Evolutionary conservation across 306 rosid species (phyloP).

Genomic region (Vigna radiata): DNA sequence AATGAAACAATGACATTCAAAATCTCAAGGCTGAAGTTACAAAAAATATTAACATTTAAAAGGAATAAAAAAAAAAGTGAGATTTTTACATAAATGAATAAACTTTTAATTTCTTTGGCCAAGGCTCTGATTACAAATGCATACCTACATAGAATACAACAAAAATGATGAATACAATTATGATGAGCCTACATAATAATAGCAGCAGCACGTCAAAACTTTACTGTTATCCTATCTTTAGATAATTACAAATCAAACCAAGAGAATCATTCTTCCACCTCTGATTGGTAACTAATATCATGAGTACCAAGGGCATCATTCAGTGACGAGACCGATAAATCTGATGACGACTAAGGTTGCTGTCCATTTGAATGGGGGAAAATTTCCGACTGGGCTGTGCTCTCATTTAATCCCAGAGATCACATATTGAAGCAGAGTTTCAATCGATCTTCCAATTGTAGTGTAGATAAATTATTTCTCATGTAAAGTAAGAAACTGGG

Average conservation of each 20-base stretch:
- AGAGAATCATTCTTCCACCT: conserved; percentile 1
- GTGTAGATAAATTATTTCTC: conserved; percentile 46
- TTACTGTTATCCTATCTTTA: conserved; percentile 35
- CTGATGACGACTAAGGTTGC: conserved; percentile 35
- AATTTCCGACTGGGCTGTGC: conserved; percentile 11
- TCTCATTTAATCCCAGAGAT: conserved; percentile 18
- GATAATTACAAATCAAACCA: conserved; percentile 28
- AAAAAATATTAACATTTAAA: background rate
- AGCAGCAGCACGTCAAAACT: conserved; percentile 30
- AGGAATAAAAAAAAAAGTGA: background rate
- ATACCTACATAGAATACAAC: conserved; percentile 41
- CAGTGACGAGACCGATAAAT: background rate
- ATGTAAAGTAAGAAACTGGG: conserved; percentile 67
- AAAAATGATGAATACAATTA: background rate
- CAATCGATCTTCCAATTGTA: conserved; percentile 33
- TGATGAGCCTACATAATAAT: conserved; percentile 37
- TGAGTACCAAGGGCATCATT: conserved; percentile 6
- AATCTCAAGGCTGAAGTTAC: background rate
- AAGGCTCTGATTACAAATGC: conserved; percentile 29
- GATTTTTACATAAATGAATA: conserved; percentile 27
- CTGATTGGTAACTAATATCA: conserved; percentile 1
- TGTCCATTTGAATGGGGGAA: conserved; percentile 25
- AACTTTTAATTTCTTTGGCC: background rate
- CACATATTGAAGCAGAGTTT: conserved; percentile 21
- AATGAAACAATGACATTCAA: background rate